A percentile compares a stretch with the other conserved stretches of the same genome.
phyloP scores from a whole-genome alignment of 1,284 basidiomycete species.

The Xerocomus nothofagi region DNA sequence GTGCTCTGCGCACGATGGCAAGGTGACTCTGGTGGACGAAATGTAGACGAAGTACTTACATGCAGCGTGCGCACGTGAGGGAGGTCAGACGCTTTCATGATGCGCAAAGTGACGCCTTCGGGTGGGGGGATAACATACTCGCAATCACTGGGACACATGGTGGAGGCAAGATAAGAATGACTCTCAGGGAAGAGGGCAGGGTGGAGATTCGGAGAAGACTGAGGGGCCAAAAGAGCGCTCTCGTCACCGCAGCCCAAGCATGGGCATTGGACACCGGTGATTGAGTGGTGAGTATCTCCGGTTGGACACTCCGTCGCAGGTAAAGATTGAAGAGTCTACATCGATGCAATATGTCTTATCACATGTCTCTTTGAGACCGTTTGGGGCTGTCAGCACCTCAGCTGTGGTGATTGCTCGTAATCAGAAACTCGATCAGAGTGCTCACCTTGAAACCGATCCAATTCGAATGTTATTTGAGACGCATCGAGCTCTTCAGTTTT shows the following conservation, averaged over 20 bases:
- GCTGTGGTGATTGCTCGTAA: neutral
- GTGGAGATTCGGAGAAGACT: constrained; percentile 14
- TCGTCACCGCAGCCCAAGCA: neutral
- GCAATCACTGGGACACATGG: constrained; percentile 13
- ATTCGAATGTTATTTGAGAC: neutral
- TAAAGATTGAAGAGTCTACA: neutral
- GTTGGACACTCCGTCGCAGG: neutral
- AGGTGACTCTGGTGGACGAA: neutral
- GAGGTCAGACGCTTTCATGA: constrained; percentile 41
- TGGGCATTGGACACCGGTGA: neutral
- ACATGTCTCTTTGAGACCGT: neutral
- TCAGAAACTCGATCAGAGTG: too few species aligned
- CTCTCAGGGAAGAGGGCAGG: neutral
- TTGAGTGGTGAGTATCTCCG: neutral
- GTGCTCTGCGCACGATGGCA: constrained; percentile 30
- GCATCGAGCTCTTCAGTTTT: neutral
- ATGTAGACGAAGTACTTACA: constrained; percentile 34
- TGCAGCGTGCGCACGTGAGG: constrained; percentile 45
- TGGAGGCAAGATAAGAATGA: neutral
- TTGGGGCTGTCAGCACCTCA: neutral
- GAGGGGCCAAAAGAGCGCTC: neutral
- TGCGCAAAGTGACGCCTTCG: constrained; percentile 29
- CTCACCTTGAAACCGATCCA: neutral
- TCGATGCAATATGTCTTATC: neutral
- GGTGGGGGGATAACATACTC: constrained; percentile 1